phyloP scores from a whole-genome alignment of 176 grass and related monocot genomes.

The Pontederia paniculata region DNA sequence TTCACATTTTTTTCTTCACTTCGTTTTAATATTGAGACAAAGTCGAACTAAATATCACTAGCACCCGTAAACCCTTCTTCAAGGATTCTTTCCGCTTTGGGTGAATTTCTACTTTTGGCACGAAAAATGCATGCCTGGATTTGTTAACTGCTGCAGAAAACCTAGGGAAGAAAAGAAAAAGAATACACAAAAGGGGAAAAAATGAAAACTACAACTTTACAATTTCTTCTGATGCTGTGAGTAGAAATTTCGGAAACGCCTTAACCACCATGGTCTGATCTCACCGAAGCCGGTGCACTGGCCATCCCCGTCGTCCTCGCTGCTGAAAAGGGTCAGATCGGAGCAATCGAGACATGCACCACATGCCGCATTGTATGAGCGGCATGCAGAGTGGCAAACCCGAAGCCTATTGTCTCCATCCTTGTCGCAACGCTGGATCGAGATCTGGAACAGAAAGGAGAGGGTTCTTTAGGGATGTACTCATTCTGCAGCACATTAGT shows the following conservation, averaged over 20 bases:
- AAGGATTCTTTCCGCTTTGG: background rate
- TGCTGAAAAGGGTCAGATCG: conserved; percentile 98
- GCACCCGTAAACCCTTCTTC: conserved; percentile 1
- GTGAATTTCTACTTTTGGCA: conserved; percentile 4
- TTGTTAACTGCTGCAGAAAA: conserved; percentile 20
- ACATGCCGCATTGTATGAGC: conserved; percentile 77
- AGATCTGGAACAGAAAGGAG: conserved; percentile 41
- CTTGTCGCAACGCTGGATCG: conserved; percentile 85
- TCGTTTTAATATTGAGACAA: no score
- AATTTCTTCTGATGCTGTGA: conserved; percentile 22
- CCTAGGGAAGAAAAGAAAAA: conserved; percentile 19
- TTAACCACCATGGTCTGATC: conserved; percentile 78
- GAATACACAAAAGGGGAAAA: conserved; percentile 20
- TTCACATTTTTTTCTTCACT: no score
- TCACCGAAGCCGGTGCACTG: conserved; percentile 94
- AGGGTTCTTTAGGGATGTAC: background rate
- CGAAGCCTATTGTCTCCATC: conserved; percentile 93
- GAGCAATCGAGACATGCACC: conserved; percentile 85
- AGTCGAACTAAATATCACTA: background rate
- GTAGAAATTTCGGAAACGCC: conserved; percentile 38
- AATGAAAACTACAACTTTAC: conserved; percentile 52
- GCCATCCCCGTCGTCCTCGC: conserved; percentile 67
- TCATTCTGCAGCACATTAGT: no score
- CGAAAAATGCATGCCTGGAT: conserved; percentile 1
- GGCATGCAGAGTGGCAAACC: conserved; percentile 90